Base-by-base conservation (phyloP, 768 basidiomycete genomes). In the Boletus rex-veris region DNA sequence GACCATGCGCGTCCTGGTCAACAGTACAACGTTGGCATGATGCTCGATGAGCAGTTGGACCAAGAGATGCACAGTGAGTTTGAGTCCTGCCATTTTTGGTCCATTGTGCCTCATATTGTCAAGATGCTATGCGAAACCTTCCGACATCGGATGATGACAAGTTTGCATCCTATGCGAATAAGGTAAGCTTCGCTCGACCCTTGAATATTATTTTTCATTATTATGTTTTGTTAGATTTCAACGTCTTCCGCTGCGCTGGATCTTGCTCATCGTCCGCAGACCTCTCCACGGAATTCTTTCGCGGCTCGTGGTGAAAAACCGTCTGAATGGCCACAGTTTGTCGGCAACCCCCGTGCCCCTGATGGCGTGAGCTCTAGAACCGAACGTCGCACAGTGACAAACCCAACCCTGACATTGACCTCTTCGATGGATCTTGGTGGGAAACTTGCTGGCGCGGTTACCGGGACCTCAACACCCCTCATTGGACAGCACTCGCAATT, bases 321-420 rank as follows among this genome's bases (percentile, higher is more conserved):
- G 9, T 92, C 92, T 1, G 94, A 97, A 68, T 98, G 95, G 95
- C 91, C 94, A 31, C 92, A 93, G 69, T 97, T 93, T 72, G 76
- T 82, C 43, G 81, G 80, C 26, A 77, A 78, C 44, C 67, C 78
- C 41, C 83, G 87, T 62, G 80, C 76, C 28, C 82, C 83, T 33
- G 90, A 91, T 36, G 75, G 77, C 12, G 60, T 82, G 31, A 65
- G 72, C 40, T 74, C 77, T 39, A 80, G 86, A 50, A 62, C 73
- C 30, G 87, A 89, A 51, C 80, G 89, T 57, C 85, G 89, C 35
- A 82, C 75, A 28, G 86, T 87, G 38, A 90, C 88, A 5, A 90
- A 86, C 64, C 88, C 89, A 9, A 83, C 81, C 45, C 69, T 90
- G 60, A 83, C 80, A 4, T 72, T 89, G 48, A 82, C 84, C 5